Percentiles rank a stretch among this genome's conserved stretches.
These are phyloP conservation scores for Tolypocladium inflatum DNA, from an alignment of 2,329 filamentous ascomycete species.

Conservation along the genomic window DNA sequence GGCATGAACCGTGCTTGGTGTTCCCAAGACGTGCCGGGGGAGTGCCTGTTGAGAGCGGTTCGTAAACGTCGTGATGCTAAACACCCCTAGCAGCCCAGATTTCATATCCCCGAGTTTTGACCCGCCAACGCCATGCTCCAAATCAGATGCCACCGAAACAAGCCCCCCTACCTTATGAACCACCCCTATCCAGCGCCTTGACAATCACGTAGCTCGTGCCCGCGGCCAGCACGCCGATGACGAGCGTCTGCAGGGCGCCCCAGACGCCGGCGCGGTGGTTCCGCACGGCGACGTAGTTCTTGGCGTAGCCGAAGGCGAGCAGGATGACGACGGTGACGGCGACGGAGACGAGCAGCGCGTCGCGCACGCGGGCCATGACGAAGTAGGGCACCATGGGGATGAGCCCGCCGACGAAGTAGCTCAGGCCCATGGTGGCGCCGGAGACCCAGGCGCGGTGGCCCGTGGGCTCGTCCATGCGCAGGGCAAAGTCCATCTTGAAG, in stretches of 20 bases:
- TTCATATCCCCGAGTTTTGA: neutral
- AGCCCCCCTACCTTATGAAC: neutral
- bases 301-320: conserved; percentile 55
- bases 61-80: neutral
- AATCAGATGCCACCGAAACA: neutral
- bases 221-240: conserved; percentile 56
- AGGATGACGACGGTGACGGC: conserved; percentile 51
- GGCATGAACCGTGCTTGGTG: neutral
- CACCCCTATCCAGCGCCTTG: conserved; percentile 36
- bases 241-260: conserved; percentile 54
- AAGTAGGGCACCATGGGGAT: conserved; percentile 67
- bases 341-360: conserved; percentile 50
- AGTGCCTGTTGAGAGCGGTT: neutral
- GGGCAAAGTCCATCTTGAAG: conserved; percentile 53
- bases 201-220: conserved; percentile 57
- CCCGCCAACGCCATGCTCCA: conserved; percentile 4
- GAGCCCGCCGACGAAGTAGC: conserved; percentile 62
- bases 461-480: conserved; percentile 35
- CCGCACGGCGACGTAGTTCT: conserved; percentile 44
- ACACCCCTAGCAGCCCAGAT: neutral
- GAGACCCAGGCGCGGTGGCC: conserved; percentile 40
- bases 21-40: neutral
- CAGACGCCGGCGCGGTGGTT: conserved; percentile 44
- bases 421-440: conserved; percentile 55
- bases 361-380: conserved; percentile 33